phyloP scores from a whole-genome alignment of 495 filamentous ascomycete genomes.

The Neurospora sp. region DNA sequence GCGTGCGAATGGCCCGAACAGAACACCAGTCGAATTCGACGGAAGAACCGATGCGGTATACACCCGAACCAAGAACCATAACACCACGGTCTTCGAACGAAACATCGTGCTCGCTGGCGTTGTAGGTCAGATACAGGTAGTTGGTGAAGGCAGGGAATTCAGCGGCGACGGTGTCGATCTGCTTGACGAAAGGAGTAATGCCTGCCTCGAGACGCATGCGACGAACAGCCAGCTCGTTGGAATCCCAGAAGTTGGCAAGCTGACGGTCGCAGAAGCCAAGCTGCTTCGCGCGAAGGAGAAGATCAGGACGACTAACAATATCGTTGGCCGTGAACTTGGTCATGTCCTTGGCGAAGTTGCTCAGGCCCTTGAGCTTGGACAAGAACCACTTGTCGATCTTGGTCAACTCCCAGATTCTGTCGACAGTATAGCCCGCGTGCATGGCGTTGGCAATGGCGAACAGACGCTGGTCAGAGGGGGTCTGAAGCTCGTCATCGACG shows the following conservation, averaged over 20 bases:
- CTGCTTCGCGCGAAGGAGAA: conserved; percentile 78
- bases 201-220: conserved; percentile 71
- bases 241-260: conserved; percentile 85
- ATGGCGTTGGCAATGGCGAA: conserved; percentile 98
- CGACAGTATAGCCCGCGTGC: conserved; percentile 82
- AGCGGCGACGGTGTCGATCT: conserved; percentile 96
- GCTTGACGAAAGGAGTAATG: conserved; percentile 85
- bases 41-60: conserved; percentile 94
- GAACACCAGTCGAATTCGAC: conserved; percentile 99
- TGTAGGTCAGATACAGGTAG: conserved; percentile 96
- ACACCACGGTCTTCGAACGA: conserved; percentile 76
- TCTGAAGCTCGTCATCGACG: conserved; percentile 91
- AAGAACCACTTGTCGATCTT: conserved; percentile 98
- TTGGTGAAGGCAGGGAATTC: conserved; percentile 95
- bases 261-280: conserved; percentile 91
- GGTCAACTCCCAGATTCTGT: conserved; percentile 96
- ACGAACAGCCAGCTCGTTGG: conserved; percentile 82
- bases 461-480: conserved; percentile 91
- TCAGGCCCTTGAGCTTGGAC: conserved; percentile 77
- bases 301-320: conserved; percentile 41
- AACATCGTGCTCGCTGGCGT: conserved; percentile 79
- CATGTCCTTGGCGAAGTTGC: conserved; percentile 77
- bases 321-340: conserved; percentile 57
- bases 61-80: conserved; percentile 95
- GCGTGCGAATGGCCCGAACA: conserved; percentile 88